phyloP scores from a whole-genome alignment of 2,329 filamentous ascomycete species.

The Epicoccum sorghinum region DNA sequence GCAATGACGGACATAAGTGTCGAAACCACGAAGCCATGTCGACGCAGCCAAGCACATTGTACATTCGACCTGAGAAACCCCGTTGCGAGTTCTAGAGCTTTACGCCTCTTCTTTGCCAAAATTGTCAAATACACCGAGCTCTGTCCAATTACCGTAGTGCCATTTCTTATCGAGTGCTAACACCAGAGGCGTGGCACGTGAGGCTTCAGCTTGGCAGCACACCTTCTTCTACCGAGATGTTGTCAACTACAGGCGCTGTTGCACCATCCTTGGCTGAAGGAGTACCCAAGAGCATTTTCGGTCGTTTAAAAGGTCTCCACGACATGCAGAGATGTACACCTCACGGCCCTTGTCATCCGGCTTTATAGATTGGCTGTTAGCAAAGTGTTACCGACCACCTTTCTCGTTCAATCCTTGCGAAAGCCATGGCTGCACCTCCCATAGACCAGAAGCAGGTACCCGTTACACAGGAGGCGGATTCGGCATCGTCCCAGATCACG shows the following conservation, averaged over 20 bases:
- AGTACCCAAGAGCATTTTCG: slow-evolving; percentile 9
- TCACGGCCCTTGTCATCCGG: slow-evolving; percentile 10
- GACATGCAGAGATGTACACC: slow-evolving; percentile 12
- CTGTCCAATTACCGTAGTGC: neutral
- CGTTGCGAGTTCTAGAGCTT: neutral
- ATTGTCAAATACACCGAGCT: neutral
- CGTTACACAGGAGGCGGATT: slow-evolving; percentile 19
- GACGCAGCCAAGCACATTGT: slow-evolving; percentile 4
- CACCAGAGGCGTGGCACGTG: slow-evolving; percentile 2
- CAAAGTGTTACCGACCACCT: slow-evolving; percentile 16
- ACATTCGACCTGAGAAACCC: neutral
- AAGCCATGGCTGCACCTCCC: slow-evolving; percentile 20
- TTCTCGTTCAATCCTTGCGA: neutral
- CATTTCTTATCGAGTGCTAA: slow-evolving; percentile 11
- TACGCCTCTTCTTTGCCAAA: too few species aligned
- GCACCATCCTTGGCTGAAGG: slow-evolving; percentile 25
- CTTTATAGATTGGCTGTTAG: slow-evolving; percentile 6
- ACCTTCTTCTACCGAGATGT: slow-evolving; percentile 19
- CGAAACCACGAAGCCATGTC: neutral
- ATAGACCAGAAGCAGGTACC: slow-evolving; percentile 25
- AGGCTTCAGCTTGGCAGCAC: slow-evolving; percentile 14
- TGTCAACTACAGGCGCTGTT: slow-evolving; percentile 24
- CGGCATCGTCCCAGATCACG: slow-evolving; percentile 21
- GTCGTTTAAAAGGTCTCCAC: slow-evolving; percentile 22
- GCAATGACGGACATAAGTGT: neutral